Base-by-base conservation (phyloP, 2,329 filamentous ascomycete genomes). In the Samsoniella hepiali region DNA sequence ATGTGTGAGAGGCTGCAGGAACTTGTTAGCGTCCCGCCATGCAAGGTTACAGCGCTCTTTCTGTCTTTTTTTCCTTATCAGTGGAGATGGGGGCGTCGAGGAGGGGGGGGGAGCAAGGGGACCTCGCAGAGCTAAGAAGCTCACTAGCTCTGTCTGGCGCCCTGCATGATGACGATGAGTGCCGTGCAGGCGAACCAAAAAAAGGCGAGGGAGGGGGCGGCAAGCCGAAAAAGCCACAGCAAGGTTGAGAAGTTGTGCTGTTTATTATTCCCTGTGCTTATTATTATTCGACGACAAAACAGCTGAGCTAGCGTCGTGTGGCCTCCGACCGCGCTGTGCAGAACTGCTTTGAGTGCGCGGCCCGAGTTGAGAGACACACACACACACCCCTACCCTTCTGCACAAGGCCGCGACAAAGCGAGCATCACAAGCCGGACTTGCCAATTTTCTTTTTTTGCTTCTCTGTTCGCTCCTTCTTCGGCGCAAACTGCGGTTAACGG, bases 131-230 rank as follows among this genome's bases (percentile, higher is more conserved):
- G 32, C 51, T 42, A 55, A 34, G 22, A 22, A 49, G 49, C 49
- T 53, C 29, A 15, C 10, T 55, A 55, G 34, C 34, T 55, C 32
- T n/a, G 3, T 11, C 22, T 13, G 29, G n/a, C 9, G 17, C 34
- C 54, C 54, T 58, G 56, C 56, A 58, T 49, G 56, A 58, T 58
- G 56, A 58, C 56, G 56, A 58, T 58, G 56, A 44, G 17, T 56
- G 36, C n/a, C 5, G 27, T 17, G n/a, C 44, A 47, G 27, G 10
- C 10, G 29, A 27, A 11, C 17, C 9, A 3, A 4, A 5, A 32
- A 50, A 29, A 13, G 9, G 27, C 22, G 7, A 32, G 2, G 47
- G 31, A 27, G 5, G 17, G 22, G 22, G 22, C 22, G 22, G 22
- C 22, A 22, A 22, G 22, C 22, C 22, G 22, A 22, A 22, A 22